A percentile compares a stretch with the other conserved stretches of the same genome.
Conservation (phyloP, 164 flowering plant genomes). For the Hamamelis virginiana region DNA sequence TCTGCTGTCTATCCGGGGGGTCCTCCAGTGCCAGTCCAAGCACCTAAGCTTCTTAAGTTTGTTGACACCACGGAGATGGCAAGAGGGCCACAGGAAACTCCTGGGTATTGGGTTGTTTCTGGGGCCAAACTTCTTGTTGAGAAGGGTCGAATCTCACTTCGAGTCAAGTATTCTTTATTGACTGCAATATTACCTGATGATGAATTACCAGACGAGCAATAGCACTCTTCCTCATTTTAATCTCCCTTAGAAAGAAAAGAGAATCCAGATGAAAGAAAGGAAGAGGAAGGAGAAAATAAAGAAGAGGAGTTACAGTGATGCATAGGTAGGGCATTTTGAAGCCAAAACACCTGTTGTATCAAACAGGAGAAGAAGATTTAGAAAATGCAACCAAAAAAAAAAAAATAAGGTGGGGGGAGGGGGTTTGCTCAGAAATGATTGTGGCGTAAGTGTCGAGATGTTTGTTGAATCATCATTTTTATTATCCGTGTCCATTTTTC, state of each 20-base stretch:
- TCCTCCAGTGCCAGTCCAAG: conserved; percentile 81
- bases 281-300: neutral
- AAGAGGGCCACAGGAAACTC: conserved; percentile 89
- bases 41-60: conserved; percentile 67
- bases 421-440: neutral
- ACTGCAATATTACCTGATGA: conserved; percentile 56
- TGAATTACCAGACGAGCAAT: conserved; percentile 22
- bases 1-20: conserved; percentile 97
- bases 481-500: neutral
- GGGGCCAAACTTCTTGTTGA: conserved; percentile 88
- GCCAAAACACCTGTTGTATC: too few relatives aligned
- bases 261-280: too few relatives aligned
- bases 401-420: too few relatives aligned
- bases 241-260: neutral
- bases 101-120: conserved; percentile 97
- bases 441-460: neutral
- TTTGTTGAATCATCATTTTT: neutral
- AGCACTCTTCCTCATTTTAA: neutral
- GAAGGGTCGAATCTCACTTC: conserved; percentile 74
- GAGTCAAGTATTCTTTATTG: conserved; percentile 77
- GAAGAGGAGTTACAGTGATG: neutral
- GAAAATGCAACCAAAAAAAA: too few relatives aligned
- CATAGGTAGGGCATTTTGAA: neutral
- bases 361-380: neutral
- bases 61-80: conserved; percentile 93